Conservation (phyloP, 139 green algal species). For the Parachlorella kessleri region DNA sequence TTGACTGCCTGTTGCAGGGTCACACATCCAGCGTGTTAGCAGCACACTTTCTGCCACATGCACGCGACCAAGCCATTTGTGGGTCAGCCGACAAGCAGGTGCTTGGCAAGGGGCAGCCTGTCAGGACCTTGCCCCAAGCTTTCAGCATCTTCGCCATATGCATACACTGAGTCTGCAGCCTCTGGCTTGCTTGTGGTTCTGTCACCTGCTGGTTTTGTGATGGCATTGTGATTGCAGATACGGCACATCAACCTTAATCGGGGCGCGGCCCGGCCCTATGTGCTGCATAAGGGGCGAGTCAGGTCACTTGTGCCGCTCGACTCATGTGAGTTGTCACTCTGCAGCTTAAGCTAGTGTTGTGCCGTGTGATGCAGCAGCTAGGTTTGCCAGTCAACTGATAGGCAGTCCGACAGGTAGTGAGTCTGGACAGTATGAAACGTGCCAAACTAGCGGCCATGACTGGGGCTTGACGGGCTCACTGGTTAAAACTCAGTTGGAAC, state of each 20-base stretch:
- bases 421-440: no score
- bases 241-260: constrained; percentile 5
- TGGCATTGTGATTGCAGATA: constrained; percentile 2
- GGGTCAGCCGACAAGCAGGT: constrained; percentile 24
- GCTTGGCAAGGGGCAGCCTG: not conserved
- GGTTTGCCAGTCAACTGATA: no score
- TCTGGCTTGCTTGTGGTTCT: not conserved
- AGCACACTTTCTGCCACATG: constrained; percentile 22
- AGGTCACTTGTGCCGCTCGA: constrained; percentile 15
- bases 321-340: constrained; percentile 8
- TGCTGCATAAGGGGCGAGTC: constrained; percentile 25
- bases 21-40: constrained; percentile 26
- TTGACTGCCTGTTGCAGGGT: constrained; percentile 7
- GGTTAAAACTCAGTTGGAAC: not conserved
- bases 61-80: constrained; percentile 14
- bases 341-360: not conserved
- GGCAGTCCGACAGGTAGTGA: not conserved
- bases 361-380: no score
- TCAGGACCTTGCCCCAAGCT: no score
- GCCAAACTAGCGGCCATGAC: no score
- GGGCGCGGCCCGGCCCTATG: constrained; percentile 23
- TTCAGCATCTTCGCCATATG: not conserved
- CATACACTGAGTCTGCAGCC: not conserved
- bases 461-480: not conserved
- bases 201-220: not conserved